Evolutionary conservation across 2,329 filamentous ascomycete species (phyloP).

Genomic region (Paecilomyces dactylethromorphus): DNA sequence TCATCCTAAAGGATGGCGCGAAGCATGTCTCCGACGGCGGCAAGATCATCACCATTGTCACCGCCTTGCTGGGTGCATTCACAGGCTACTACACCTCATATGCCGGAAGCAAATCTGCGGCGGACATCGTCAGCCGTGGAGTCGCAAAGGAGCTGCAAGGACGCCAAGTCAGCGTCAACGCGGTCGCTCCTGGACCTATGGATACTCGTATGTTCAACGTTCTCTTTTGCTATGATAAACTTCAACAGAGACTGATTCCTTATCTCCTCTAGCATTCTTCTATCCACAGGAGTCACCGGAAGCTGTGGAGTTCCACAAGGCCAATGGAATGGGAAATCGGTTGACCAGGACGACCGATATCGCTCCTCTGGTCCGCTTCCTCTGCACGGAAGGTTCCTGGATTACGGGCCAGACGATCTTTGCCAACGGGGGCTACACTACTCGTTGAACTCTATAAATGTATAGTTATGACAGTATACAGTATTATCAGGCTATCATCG

Average conservation of each 20-base stretch:
- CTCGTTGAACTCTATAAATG: conserved; percentile 11
- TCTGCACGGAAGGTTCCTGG: conserved; percentile 40
- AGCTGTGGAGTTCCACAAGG: conserved; percentile 40
- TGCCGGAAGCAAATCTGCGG: conserved; percentile 50
- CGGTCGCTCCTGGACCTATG: conserved; percentile 49
- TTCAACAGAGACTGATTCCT: conserved; percentile 3
- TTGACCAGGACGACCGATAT: conserved; percentile 41
- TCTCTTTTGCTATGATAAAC: background rate
- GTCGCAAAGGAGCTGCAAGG: conserved; percentile 47
- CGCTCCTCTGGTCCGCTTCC: conserved; percentile 40
- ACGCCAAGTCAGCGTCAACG: conserved; percentile 47
- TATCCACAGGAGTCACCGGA: conserved; percentile 39
- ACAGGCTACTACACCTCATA: conserved; percentile 42
- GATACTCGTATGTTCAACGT: conserved; percentile 37
- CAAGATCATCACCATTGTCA: conserved; percentile 43
- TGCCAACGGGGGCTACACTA: conserved; percentile 45
- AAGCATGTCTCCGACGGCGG: conserved; percentile 39
- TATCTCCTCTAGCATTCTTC: conserved; percentile 33
- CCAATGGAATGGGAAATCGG: conserved; percentile 35
- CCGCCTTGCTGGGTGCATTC: conserved; percentile 41
- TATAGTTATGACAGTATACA: no score
- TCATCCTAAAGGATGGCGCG: conserved; percentile 40
- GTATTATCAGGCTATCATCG: no score
- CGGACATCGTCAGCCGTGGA: conserved; percentile 53
- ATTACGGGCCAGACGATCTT: conserved; percentile 45